phyloP scores from a whole-genome alignment of 139 green algal genomes.

The Edaphochlamys debaryana region DNA sequence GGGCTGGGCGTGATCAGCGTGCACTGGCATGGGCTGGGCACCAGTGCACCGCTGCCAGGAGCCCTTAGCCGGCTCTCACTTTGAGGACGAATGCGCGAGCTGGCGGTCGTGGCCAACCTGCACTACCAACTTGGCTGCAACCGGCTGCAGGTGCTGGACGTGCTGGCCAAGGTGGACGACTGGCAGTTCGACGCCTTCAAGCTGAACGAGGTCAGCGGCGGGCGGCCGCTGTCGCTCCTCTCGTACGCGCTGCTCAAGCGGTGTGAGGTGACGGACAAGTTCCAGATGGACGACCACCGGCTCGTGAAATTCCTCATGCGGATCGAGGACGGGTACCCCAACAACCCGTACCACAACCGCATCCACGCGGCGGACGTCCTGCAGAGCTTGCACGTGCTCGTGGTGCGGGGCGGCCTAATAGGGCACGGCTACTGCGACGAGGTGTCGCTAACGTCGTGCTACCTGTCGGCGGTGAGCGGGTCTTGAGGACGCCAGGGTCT shows the following conservation, averaged over 20 bases:
- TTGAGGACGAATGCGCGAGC: too few species aligned
- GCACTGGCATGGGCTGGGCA: too few species aligned
- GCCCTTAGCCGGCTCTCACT: too few species aligned
- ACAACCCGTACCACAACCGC: conserved; percentile 75
- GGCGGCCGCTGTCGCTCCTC: conserved; percentile 57
- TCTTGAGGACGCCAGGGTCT: too few species aligned
- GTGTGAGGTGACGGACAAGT: conserved; percentile 46
- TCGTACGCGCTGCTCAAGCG: conserved; percentile 58
- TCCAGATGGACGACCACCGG: conserved; percentile 54
- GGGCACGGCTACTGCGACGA: conserved; percentile 56
- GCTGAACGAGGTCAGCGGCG: conserved; percentile 53
- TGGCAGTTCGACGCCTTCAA: conserved; percentile 75
- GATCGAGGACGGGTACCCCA: conserved; percentile 69
- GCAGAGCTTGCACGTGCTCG: conserved; percentile 67
- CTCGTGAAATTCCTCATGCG: conserved; percentile 63
- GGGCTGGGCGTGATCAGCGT: too few species aligned
- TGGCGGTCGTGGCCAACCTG: too few species aligned
- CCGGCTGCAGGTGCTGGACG: conserved; percentile 45
- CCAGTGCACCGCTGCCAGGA: too few species aligned
- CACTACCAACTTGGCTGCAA: too few species aligned
- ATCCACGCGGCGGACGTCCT: conserved; percentile 71
- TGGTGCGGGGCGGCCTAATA: conserved; percentile 60
- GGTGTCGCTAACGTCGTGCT: conserved; percentile 53
- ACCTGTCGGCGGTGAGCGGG: conserved; percentile 61
- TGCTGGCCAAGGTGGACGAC: conserved; percentile 60